phyloP scores from a whole-genome alignment of 371 early-diverging fungal species.

The Zopfochytrium polystomum region DNA sequence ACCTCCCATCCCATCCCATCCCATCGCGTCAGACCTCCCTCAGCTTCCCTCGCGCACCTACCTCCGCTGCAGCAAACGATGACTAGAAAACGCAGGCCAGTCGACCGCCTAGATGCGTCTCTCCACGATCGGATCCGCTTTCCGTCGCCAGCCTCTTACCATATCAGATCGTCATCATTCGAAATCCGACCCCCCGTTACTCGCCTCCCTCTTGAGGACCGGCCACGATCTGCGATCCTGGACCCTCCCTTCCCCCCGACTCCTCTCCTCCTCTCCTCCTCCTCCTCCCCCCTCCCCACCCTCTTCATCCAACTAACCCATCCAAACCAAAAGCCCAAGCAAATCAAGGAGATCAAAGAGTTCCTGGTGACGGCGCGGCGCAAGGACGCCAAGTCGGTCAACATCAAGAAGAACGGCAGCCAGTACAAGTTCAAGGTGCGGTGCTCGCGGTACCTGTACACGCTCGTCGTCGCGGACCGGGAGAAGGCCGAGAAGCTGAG shows the following conservation, averaged over 20 bases:
- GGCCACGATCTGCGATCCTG: neutral
- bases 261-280: neutral
- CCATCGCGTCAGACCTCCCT: slow-evolving; percentile 2
- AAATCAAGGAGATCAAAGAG: slow-evolving; percentile 96
- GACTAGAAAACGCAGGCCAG: neutral
- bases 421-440: slow-evolving; percentile 98
- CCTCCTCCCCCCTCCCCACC: neutral
- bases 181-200: neutral
- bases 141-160: neutral
- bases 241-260: neutral
- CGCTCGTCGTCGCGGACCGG: slow-evolving; percentile 91
- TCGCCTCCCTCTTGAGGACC: neutral
- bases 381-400: slow-evolving; percentile 93
- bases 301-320: neutral
- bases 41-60: neutral
- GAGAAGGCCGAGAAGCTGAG: slow-evolving; percentile 96
- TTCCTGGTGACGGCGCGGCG: slow-evolving; percentile 94
- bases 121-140: neutral
- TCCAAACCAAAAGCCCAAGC: slow-evolving; percentile 80
- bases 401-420: slow-evolving; percentile 95
- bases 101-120: neutral
- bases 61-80: neutral
- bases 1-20: slow-evolving; percentile 5
- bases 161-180: neutral
- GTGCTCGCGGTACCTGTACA: slow-evolving; percentile 96